A percentile compares a stretch with the other conserved stretches of the same genome.
Evolutionary conservation across 148 eudicot species (phyloP).

Genomic region (Diospyros kaki): DNA sequence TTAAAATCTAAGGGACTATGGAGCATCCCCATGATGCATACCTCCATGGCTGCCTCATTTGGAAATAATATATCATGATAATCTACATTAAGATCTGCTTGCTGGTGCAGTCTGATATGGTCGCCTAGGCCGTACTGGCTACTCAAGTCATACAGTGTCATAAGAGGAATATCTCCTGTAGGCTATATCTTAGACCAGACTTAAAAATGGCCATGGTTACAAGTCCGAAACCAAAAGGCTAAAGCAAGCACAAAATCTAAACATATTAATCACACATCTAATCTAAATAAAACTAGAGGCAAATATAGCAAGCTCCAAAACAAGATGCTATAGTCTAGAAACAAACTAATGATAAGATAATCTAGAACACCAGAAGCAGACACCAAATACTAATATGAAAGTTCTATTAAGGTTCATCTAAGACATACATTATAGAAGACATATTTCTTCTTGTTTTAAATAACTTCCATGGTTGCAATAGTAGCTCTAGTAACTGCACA

Average conservation of each 20-base stretch:
- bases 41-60: too few species aligned
- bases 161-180: neutral
- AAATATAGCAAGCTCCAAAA: slow-evolving; percentile 1
- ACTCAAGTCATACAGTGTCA: neutral
- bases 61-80: neutral
- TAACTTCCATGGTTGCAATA: slow-evolving; percentile 20
- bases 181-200: slow-evolving; percentile 7
- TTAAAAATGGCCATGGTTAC: neutral
- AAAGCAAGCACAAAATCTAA: slow-evolving; percentile 9
- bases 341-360: slow-evolving; percentile 9
- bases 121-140: neutral
- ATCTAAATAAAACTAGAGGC: slow-evolving; percentile 10
- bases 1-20: too few species aligned
- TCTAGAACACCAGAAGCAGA: slow-evolving; percentile 13
- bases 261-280: slow-evolving; percentile 9
- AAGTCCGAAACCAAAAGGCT: slow-evolving; percentile 8
- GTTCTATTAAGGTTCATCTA: slow-evolving; percentile 7
- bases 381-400: slow-evolving; percentile 1
- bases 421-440: slow-evolving; percentile 4
- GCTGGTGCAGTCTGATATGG: neutral
- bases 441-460: slow-evolving; percentile 26
- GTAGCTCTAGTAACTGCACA: slow-evolving; percentile 30
- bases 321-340: neutral
- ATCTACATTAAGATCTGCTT: neutral
- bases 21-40: too few species aligned